Percentiles rank a stretch among this genome's conserved stretches.
These are phyloP conservation scores for Suillus alpinus DNA, from an alignment of 768 basidiomycete genomes.

Conservation along the genomic window DNA sequence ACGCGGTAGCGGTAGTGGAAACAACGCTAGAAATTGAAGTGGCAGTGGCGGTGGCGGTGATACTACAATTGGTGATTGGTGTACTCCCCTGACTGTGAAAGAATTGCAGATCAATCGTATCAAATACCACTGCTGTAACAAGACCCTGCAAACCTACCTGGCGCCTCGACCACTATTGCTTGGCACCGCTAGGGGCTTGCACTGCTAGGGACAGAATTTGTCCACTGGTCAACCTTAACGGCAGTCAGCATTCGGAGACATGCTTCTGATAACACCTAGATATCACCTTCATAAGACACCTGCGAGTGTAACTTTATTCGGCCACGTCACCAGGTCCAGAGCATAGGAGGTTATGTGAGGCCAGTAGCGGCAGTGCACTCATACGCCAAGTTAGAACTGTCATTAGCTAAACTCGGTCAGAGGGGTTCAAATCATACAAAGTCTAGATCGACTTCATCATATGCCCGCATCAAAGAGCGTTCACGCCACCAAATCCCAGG, in stretches of 20 bases:
- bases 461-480: constrained; percentile 46
- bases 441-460: constrained; percentile 11
- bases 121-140: neutral
- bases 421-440: neutral
- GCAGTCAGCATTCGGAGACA: neutral
- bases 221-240: constrained; percentile 58
- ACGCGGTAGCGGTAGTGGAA: constrained; percentile 18
- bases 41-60: constrained; percentile 2
- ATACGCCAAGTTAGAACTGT: constrained; percentile 52
- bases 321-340: constrained; percentile 51
- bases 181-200: constrained; percentile 34
- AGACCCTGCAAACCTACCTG: constrained; percentile 37
- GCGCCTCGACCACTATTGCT: constrained; percentile 63
- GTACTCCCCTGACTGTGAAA: constrained; percentile 26
- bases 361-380: constrained; percentile 61
- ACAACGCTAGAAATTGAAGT: constrained; percentile 12
- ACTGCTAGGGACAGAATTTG: constrained; percentile 46
- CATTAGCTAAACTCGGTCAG: constrained; percentile 41
- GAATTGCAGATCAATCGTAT: neutral
- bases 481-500: constrained; percentile 43
- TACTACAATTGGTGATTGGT: constrained; percentile 1
- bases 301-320: constrained; percentile 46
- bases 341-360: constrained; percentile 61
- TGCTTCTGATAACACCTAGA: constrained; percentile 51
- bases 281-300: constrained; percentile 59